phyloP scores from a whole-genome alignment of 2,329 filamentous ascomycete species.

The Chrysosporium keratinophilum region DNA sequence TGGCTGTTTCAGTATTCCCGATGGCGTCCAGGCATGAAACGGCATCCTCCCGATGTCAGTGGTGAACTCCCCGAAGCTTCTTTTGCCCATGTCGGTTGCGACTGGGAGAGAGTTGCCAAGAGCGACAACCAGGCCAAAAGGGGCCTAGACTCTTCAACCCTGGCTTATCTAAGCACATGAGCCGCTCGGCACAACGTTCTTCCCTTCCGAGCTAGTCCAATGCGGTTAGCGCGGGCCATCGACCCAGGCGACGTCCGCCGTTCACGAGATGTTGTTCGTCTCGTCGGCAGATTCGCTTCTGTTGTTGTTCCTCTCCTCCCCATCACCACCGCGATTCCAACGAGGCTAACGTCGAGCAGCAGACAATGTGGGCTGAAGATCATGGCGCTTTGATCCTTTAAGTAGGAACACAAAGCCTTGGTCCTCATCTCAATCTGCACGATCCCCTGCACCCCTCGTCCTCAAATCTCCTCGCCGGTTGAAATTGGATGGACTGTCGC shows the following conservation, averaged over 20 bases:
- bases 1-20: not conserved
- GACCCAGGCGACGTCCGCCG: too few relatives aligned
- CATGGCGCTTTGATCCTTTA: not conserved
- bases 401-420: not conserved
- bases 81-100: not conserved
- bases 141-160: not conserved
- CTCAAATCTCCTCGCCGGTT: conserved; percentile 1
- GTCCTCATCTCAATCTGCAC: not conserved
- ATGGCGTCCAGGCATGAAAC: too few relatives aligned
- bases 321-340: too few relatives aligned
- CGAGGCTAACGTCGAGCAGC: too few relatives aligned
- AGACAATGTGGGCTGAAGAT: not conserved
- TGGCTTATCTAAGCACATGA: not conserved
- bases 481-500: conserved; percentile 7
- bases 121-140: not conserved
- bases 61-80: too few relatives aligned
- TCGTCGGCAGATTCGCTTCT: too few relatives aligned
- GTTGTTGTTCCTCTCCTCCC: too few relatives aligned
- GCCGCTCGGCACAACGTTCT: not conserved
- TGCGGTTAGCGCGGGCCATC: not conserved
- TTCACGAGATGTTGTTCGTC: too few relatives aligned
- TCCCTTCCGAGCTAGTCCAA: not conserved
- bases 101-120: not conserved
- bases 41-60: too few relatives aligned
- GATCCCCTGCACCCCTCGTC: not conserved